Evolutionary conservation across 192 early-diverging fungal species (phyloP).

Genomic region (Rhizoclosmatium globosum): DNA sequence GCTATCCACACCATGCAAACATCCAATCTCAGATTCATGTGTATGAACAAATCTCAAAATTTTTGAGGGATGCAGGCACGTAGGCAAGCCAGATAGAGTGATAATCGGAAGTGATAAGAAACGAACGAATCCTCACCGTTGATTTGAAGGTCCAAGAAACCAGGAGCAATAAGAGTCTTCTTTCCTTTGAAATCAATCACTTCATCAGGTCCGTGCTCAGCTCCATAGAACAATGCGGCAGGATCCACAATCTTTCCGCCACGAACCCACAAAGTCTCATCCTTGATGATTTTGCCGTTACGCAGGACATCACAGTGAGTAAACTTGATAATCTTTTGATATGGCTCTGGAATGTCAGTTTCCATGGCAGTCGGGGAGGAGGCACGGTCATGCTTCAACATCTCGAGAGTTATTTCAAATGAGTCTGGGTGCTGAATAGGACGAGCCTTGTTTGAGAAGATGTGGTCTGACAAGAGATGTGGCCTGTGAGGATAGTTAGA

Average conservation of each 20-base stretch:
- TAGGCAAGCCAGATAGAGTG: not conserved
- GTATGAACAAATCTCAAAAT: not conserved
- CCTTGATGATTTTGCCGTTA: constrained; percentile 77
- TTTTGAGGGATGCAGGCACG: not conserved
- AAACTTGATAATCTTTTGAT: constrained; percentile 67
- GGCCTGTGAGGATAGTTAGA: not conserved
- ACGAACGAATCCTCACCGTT: constrained; percentile 63
- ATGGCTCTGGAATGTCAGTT: not conserved
- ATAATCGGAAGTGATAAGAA: not conserved
- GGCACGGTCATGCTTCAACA: not conserved
- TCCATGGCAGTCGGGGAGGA: constrained; percentile 16
- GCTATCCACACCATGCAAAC: not conserved
- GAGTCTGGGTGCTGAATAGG: constrained; percentile 19
- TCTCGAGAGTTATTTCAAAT: constrained; percentile 13
- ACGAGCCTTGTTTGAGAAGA: constrained; percentile 11
- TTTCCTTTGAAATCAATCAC: constrained; percentile 75
- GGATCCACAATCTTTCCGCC: constrained; percentile 83
- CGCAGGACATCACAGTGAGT: constrained; percentile 78
- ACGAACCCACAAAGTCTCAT: constrained; percentile 77
- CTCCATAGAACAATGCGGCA: constrained; percentile 73
- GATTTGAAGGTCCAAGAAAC: constrained; percentile 83
- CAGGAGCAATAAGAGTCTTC: constrained; percentile 72
- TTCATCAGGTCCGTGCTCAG: constrained; percentile 67
- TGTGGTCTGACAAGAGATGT: not conserved
- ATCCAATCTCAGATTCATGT: not conserved